Percentiles rank a stretch among this genome's conserved stretches.
Evolutionary conservation across 2,329 filamentous ascomycete genomes (phyloP).

Genomic region (Hymenoscyphus scutula): DNA sequence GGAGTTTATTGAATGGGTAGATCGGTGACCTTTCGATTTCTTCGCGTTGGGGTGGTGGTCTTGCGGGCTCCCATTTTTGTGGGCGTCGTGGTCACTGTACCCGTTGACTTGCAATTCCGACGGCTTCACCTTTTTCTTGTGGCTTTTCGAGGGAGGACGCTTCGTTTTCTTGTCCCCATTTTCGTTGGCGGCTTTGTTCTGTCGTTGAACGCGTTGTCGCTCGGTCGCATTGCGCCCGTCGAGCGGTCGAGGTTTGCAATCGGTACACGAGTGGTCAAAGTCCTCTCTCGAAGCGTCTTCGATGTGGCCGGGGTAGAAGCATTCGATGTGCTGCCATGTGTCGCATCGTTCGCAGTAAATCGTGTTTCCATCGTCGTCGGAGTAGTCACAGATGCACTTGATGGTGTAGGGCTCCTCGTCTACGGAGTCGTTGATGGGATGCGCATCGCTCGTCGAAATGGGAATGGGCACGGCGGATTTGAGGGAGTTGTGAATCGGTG

Average conservation of each 20-base stretch:
- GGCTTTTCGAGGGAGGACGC: constrained; percentile 72
- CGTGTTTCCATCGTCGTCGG: constrained; percentile 95
- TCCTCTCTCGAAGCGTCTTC: constrained; percentile 68
- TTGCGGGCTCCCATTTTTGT: constrained; percentile 47
- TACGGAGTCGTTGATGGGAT: constrained; percentile 44
- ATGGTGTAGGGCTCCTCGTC: constrained; percentile 88
- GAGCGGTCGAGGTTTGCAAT: constrained; percentile 77
- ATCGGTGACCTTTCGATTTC: constrained; percentile 78
- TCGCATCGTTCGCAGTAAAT: constrained; percentile 95
- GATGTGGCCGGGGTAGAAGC: constrained; percentile 79
- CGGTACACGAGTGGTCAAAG: constrained; percentile 81
- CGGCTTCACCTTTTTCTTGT: constrained; percentile 86
- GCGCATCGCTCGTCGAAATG: constrained; percentile 31
- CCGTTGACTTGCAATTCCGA: constrained; percentile 66
- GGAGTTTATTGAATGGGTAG: constrained; percentile 74
- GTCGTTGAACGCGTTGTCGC: constrained; percentile 62
- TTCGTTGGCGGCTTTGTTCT: constrained; percentile 46
- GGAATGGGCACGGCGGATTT: constrained; percentile 25
- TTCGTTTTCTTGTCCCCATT: constrained; percentile 68
- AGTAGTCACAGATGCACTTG: constrained; percentile 93
- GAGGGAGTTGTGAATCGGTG: constrained; percentile 30
- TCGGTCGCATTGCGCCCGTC: constrained; percentile 74
- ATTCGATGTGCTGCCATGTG: constrained; percentile 97
- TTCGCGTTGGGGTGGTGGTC: constrained; percentile 62
- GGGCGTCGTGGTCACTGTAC: constrained; percentile 52